Evolutionary conservation across 2,329 filamentous ascomycete genomes (phyloP).

Genomic region (Aspergillus ustus): DNA sequence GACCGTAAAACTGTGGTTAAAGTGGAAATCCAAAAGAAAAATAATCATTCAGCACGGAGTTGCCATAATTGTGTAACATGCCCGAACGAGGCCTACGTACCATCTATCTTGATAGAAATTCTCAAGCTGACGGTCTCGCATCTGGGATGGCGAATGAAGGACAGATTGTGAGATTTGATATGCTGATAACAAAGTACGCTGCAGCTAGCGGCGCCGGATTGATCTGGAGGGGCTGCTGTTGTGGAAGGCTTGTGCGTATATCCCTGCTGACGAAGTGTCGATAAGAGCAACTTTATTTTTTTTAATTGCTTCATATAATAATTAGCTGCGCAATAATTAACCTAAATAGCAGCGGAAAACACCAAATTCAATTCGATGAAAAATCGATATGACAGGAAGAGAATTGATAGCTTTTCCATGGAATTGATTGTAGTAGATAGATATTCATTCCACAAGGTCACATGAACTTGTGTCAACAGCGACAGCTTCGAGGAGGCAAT

Average conservation of each 20-base stretch:
- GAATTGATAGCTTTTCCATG: background rate
- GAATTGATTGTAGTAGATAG: background rate
- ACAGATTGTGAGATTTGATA: slow-evolving; percentile 2
- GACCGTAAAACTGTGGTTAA: too few species aligned
- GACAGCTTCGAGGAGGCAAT: background rate
- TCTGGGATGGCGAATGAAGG: background rate
- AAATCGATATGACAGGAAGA: slow-evolving; percentile 2
- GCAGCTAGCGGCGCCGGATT: background rate
- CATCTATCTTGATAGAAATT: background rate
- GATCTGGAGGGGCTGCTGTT: background rate
- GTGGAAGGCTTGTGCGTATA: slow-evolving; percentile 10
- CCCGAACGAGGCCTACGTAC: background rate
- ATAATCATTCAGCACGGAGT: too few species aligned
- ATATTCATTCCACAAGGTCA: background rate
- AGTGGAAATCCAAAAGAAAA: too few species aligned
- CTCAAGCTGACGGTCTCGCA: background rate
- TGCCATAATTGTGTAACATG: background rate
- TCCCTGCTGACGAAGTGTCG: background rate
- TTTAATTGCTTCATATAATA: background rate
- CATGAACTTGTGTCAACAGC: background rate
- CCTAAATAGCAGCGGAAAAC: too few species aligned
- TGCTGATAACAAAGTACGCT: slow-evolving; percentile 12
- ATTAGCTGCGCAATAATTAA: too few species aligned
- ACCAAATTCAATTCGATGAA: background rate
- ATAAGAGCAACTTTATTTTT: slow-evolving; percentile 2